phyloP scores from a whole-genome alignment of 139 green algal species.

The Tetraselmis striata region DNA sequence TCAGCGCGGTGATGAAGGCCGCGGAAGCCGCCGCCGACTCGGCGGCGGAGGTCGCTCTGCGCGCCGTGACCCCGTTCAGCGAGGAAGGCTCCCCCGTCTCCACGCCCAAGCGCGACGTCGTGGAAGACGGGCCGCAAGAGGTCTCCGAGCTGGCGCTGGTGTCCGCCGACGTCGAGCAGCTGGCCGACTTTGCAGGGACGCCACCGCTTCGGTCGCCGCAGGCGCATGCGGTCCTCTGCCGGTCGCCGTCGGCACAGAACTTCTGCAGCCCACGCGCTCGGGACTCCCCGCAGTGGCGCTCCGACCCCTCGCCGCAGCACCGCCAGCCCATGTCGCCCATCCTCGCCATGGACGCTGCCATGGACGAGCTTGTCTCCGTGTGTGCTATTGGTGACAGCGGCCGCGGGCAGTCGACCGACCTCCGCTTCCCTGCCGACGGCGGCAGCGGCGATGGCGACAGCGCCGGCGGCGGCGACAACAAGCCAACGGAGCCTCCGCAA shows the following conservation, averaged over 20 bases:
- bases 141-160: background rate
- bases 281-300: background rate
- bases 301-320: background rate
- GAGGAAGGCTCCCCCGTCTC: background rate
- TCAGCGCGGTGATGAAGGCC: background rate
- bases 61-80: background rate
- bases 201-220: too few species aligned
- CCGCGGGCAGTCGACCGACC: background rate
- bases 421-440: background rate
- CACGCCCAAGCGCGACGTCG: background rate
- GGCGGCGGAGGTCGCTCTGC: background rate
- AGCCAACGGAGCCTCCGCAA: too few species aligned
- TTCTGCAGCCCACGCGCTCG: background rate
- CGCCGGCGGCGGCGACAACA: background rate
- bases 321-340: background rate
- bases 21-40: background rate
- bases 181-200: too few species aligned
- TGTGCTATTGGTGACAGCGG: background rate
- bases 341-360: background rate
- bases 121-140: background rate
- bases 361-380: background rate
- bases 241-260: background rate
- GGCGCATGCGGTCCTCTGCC: too few species aligned
- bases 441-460: background rate
- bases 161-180: background rate